A percentile compares a stretch with the other conserved stretches of the same genome.
Conservation (phyloP, 495 filamentous ascomycete genomes). For the Trichoderma orchidacearum region DNA sequence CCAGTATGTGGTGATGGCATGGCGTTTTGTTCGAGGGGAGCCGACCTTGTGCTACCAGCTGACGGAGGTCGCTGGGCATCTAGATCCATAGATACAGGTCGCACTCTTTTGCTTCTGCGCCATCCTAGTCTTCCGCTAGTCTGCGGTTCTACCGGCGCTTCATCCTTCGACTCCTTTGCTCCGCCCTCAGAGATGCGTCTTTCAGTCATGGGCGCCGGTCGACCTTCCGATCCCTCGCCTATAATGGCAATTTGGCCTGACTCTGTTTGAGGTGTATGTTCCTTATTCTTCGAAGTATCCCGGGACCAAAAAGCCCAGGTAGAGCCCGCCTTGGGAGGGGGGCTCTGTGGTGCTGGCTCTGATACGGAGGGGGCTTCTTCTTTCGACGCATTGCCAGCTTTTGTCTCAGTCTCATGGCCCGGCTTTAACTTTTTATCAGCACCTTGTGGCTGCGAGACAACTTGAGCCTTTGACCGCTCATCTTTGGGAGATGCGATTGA, state of each 20-base stretch:
- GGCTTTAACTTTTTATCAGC: not conserved
- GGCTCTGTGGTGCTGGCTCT: slow-evolving; percentile 6
- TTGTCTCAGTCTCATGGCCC: not conserved
- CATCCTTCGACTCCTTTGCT: slow-evolving; percentile 21
- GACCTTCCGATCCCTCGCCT: slow-evolving; percentile 47
- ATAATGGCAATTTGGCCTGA: slow-evolving; percentile 57
- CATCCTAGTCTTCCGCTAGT: slow-evolving; percentile 12
- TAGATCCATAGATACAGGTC: slow-evolving; percentile 32
- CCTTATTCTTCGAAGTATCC: slow-evolving; percentile 34
- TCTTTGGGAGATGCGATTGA: not conserved
- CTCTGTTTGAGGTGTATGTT: slow-evolving; percentile 18
- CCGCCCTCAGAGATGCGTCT: slow-evolving; percentile 31
- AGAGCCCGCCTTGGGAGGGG: slow-evolving; percentile 36
- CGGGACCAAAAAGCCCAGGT: slow-evolving; percentile 83
- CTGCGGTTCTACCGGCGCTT: slow-evolving; percentile 7
- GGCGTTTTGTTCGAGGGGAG: not conserved
- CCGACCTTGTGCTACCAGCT: slow-evolving; percentile 14
- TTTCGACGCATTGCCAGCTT: slow-evolving; percentile 9
- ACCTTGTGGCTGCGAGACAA: not conserved
- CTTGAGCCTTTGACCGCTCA: not conserved
- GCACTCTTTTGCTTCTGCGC: slow-evolving; percentile 29
- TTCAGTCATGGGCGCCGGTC: slow-evolving; percentile 46
- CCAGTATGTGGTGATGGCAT: not conserved
- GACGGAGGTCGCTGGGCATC: slow-evolving; percentile 7
- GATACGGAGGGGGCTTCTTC: not conserved